Conservation (phyloP, 495 filamentous ascomycete species). For the Pseudomonodictys pantanalensis region DNA sequence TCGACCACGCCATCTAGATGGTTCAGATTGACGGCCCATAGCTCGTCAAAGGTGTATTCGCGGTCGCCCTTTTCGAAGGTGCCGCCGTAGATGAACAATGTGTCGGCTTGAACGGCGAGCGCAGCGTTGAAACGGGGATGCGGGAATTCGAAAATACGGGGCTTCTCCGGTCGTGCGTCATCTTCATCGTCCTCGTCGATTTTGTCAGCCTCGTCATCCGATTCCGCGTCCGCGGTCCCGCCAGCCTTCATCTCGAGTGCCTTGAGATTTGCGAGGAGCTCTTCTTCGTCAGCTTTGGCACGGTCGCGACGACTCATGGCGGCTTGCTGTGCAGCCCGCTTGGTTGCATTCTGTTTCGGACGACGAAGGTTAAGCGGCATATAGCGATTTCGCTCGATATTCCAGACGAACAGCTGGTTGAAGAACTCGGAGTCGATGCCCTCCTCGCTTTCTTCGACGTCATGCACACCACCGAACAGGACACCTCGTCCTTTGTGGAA, state of each 20-base stretch:
- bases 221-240: conserved; percentile 56
- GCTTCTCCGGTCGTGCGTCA: conserved; percentile 47
- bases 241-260: conserved; percentile 74
- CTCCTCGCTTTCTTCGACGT: conserved; percentile 90
- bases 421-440: conserved; percentile 97
- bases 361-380: conserved; percentile 78
- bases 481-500: conserved; percentile 91
- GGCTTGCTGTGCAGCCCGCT: conserved; percentile 54
- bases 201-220: conserved; percentile 41
- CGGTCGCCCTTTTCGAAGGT: conserved; percentile 92
- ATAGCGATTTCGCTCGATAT: conserved; percentile 89
- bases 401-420: conserved; percentile 83
- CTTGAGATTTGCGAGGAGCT: conserved; percentile 78
- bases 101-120: conserved; percentile 85
- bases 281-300: conserved; percentile 82
- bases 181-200: conserved; percentile 52
- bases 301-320: conserved; percentile 62
- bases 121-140: conserved; percentile 86
- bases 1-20: conserved; percentile 90
- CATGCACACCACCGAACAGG: conserved; percentile 90
- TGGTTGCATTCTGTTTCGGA: conserved; percentile 53
- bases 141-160: conserved; percentile 69
- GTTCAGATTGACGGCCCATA: conserved; percentile 86
- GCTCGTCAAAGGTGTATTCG: conserved; percentile 91
- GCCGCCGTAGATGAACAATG: conserved; percentile 88